Percentiles rank a stretch among this genome's conserved stretches.
Conservation (phyloP, 2,329 filamentous ascomycete genomes). For the Gremmenia infestans region DNA sequence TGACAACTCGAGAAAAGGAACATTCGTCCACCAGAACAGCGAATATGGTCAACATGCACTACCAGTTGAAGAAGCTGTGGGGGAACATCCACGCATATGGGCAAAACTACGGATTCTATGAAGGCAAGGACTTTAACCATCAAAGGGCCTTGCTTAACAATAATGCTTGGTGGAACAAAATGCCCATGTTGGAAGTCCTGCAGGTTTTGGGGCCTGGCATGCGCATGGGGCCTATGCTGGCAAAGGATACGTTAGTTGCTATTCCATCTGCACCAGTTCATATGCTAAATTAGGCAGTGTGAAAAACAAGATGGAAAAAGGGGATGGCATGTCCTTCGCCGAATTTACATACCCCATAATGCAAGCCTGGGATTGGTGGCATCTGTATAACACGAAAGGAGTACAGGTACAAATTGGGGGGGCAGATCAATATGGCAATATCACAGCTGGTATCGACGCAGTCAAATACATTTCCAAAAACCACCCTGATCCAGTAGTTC, state of each 20-base stretch:
- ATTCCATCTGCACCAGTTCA: neutral
- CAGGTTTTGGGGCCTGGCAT: constrained; percentile 67
- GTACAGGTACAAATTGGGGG: constrained; percentile 89
- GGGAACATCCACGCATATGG: constrained; percentile 64
- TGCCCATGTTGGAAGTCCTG: constrained; percentile 70
- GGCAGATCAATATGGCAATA: constrained; percentile 95
- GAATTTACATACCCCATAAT: constrained; percentile 92
- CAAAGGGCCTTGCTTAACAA: constrained; percentile 72
- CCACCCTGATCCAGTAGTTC: constrained; percentile 45
- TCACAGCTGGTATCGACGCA: constrained; percentile 81
- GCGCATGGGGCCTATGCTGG: constrained; percentile 80
- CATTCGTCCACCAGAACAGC: constrained; percentile 48
- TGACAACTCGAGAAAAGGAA: constrained; percentile 54
- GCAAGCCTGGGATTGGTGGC: constrained; percentile 96
- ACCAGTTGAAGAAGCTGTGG: constrained; percentile 70
- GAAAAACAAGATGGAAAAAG: constrained; percentile 75
- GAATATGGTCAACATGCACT: constrained; percentile 64
- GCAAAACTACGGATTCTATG: constrained; percentile 57
- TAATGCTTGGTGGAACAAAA: constrained; percentile 71
- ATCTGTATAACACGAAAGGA: constrained; percentile 63
- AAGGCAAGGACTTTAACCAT: constrained; percentile 61
- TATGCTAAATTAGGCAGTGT: constrained; percentile 41
- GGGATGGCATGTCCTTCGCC: constrained; percentile 88
- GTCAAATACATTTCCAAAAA: constrained; percentile 67
- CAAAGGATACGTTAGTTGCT: constrained; percentile 71